phyloP scores from a whole-genome alignment of 2,329 filamentous ascomycete genomes.

The Furcasterigmium sp. region DNA sequence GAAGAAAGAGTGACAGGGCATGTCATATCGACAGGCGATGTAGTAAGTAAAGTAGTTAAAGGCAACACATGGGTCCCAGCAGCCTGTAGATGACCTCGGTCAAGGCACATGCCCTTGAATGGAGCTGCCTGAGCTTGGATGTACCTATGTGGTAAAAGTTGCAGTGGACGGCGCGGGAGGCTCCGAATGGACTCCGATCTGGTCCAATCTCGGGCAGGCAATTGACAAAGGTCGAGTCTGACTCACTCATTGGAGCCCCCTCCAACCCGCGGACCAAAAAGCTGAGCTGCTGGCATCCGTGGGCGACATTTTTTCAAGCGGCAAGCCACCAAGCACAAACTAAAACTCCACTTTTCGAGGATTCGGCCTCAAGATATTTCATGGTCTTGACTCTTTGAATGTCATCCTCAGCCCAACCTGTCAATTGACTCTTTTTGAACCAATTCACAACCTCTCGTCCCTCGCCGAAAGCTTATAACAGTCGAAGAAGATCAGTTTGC shows the following conservation, averaged over 20 bases:
- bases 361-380: slow-evolving; percentile 1
- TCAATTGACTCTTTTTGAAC: background rate
- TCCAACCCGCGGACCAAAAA: too few species aligned
- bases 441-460: background rate
- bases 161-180: background rate
- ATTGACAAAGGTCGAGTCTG: background rate
- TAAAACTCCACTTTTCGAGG: slow-evolving; percentile 1
- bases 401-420: background rate
- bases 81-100: too few species aligned
- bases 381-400: background rate
- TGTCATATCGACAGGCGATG: too few species aligned
- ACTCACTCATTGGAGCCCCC: background rate
- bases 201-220: background rate
- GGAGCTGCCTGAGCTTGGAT: too few species aligned
- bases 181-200: background rate
- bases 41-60: too few species aligned
- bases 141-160: too few species aligned
- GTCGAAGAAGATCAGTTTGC: too few species aligned
- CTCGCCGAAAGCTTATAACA: background rate
- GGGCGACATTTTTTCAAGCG: background rate
- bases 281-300: background rate
- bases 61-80: too few species aligned
- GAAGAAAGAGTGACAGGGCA: too few species aligned
- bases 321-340: background rate
- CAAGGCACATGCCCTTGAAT: too few species aligned